Evolutionary conservation across 139 green algal species (phyloP).

Genomic region (Asterochloris sp.): DNA sequence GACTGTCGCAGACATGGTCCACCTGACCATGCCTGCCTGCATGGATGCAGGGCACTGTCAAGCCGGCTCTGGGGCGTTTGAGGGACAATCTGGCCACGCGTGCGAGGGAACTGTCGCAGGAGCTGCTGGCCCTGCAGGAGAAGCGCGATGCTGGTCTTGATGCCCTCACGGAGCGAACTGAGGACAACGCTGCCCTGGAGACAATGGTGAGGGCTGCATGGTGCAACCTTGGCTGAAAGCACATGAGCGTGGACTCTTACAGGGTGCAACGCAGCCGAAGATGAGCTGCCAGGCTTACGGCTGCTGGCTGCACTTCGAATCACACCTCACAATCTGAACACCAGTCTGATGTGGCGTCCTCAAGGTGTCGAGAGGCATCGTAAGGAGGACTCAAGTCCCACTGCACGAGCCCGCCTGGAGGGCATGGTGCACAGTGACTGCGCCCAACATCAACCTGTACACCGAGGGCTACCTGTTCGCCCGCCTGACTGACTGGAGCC

Average conservation of each 20-base stretch:
- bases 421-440: too few species aligned
- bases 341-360: neutral
- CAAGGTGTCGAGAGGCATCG: too few species aligned
- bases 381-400: too few species aligned
- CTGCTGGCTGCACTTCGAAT: neutral
- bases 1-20: neutral
- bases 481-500: too few species aligned
- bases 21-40: neutral
- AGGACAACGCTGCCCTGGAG: slow-evolving; percentile 57
- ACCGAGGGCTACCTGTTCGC: too few species aligned
- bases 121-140: slow-evolving; percentile 65
- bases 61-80: slow-evolving; percentile 59
- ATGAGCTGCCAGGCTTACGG: neutral
- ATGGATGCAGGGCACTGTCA: slow-evolving; percentile 51
- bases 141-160: slow-evolving; percentile 37
- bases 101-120: slow-evolving; percentile 54
- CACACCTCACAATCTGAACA: neutral
- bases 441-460: too few species aligned
- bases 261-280: neutral
- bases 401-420: too few species aligned
- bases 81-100: slow-evolving; percentile 54
- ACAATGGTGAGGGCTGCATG: slow-evolving; percentile 25
- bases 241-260: neutral
- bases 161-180: slow-evolving; percentile 47
- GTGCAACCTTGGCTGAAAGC: neutral